These are phyloP conservation scores for Alternaria novae-zelandiae DNA, from an alignment of 2,329 filamentous ascomycete genomes.

Conservation along the genomic window DNA sequence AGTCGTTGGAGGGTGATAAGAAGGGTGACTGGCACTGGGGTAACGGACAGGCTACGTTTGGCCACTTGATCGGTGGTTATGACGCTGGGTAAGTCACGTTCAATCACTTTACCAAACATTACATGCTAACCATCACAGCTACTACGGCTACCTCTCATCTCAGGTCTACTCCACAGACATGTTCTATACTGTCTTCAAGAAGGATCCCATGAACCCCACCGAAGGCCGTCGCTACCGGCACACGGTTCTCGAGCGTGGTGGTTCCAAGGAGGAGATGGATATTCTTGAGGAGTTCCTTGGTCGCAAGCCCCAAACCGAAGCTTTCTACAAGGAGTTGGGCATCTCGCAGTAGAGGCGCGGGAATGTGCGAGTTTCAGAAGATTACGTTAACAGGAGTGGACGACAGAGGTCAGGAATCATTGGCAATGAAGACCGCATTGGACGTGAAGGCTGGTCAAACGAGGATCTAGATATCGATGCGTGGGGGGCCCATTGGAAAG, in stretches of 20 bases:
- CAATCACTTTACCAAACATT: neutral
- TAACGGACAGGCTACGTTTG: constrained; percentile 79
- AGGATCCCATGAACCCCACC: constrained; percentile 76
- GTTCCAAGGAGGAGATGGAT: constrained; percentile 80
- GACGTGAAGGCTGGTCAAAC: neutral
- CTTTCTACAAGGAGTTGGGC: constrained; percentile 81
- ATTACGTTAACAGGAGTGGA: neutral
- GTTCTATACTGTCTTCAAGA: constrained; percentile 81
- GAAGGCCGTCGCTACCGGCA: constrained; percentile 79
- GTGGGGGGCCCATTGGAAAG: neutral
- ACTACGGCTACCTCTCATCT: constrained; percentile 71
- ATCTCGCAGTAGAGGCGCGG: constrained; percentile 31
- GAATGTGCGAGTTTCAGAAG: neutral
- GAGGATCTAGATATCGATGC: neutral
- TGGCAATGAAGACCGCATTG: neutral
- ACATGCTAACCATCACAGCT: constrained; percentile 46
- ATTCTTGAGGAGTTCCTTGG: constrained; percentile 80
- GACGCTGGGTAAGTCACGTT: constrained; percentile 67
- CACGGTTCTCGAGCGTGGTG: constrained; percentile 78
- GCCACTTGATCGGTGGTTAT: constrained; percentile 83
- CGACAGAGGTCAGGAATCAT: neutral
- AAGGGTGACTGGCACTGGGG: constrained; percentile 65
- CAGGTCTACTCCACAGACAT: constrained; percentile 86
- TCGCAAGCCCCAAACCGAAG: constrained; percentile 75
- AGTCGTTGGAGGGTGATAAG: constrained; percentile 61